Evolutionary conservation across 345 rosid species (phyloP), one percentile per base, ranked within the genome.

Genomic region (Carallia pectinifolia): DNA sequence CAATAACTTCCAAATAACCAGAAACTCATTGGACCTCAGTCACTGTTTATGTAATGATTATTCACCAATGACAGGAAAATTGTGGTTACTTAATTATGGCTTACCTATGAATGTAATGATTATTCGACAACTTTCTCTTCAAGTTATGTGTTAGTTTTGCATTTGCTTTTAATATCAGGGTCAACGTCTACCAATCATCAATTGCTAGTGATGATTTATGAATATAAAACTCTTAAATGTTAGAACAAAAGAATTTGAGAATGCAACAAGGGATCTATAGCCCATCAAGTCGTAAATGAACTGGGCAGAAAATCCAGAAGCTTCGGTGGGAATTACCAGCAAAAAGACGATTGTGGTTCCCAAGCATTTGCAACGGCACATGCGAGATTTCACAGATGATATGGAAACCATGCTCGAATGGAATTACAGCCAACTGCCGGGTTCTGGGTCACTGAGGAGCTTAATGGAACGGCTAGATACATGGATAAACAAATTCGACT

Each of bases 341-440:
- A 90, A 90, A 85, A 85, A 85, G 76, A 93, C 83, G 84, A 86
- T 93, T 53, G 70, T 84, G 55, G 81, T 92, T 72, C 98, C 95
- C 0, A 90, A 84, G 79, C 90, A 88, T 67, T 81, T 89, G 69
- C 91, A 87, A 63, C 89, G 97, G 97, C 92, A 89, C 75, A 83
- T 90, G 97, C 81, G 73, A 77, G 96, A 90, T 74, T 90, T 93
- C 47, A 93, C 96, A 19, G 98, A 90, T 65, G 86, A 85, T 67
- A 83, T 83, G 81, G 89, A 83, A 53, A 90, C 97, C 4, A 86
- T 93, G 3, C 67, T 89, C 7, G 93, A 89, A 81, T 93, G 98
- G 98, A 82, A 90, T 36, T 90, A 90, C 55, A 93, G 97, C 81
- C 90, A 90, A 58, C 64, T 90, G 74, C 93, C 97, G 2, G 82